Conservation (phyloP, 163 green algal species). For the Chlamydomonas reinhardtii region DNA sequence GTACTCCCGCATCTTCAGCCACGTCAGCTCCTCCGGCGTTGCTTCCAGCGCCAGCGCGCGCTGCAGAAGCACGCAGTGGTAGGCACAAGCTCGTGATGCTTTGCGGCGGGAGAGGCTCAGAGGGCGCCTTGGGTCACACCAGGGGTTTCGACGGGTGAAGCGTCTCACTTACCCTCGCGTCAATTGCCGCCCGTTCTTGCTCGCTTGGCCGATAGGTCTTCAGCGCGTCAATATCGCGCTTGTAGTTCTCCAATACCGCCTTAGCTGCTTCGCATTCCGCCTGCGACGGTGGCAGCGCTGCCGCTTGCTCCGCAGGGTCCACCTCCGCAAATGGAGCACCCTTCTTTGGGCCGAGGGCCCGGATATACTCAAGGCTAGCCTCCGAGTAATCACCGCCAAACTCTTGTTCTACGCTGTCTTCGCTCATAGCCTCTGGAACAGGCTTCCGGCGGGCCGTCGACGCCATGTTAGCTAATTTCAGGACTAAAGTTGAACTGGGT, state of each 20-base stretch:
- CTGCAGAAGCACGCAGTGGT: neutral
- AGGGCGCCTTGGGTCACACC: no score
- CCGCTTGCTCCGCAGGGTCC: neutral
- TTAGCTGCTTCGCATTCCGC: conserved; percentile 19
- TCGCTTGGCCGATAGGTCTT: neutral
- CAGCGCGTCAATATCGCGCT: neutral
- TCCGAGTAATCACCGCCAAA: conserved; percentile 43
- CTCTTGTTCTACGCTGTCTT: conserved; percentile 36
- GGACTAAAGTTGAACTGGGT: neutral
- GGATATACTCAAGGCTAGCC: conserved; percentile 13
- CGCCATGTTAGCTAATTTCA: neutral
- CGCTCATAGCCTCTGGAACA: neutral
- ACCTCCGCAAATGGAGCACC: neutral
- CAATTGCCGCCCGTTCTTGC: neutral
- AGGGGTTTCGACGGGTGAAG: no score
- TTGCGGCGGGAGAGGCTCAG: no score
- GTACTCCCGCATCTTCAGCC: conserved; percentile 49
- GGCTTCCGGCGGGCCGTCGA: neutral
- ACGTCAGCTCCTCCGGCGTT: conserved; percentile 34
- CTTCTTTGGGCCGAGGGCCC: conserved; percentile 18
- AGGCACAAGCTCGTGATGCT: no score
- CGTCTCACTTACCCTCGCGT: neutral
- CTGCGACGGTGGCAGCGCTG: neutral
- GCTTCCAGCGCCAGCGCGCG: conserved; percentile 29
- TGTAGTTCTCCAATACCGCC: neutral